These are phyloP conservation scores for Chalaropsis thielavioides DNA, from an alignment of 2,329 filamentous ascomycete genomes.

Conservation along the genomic window DNA sequence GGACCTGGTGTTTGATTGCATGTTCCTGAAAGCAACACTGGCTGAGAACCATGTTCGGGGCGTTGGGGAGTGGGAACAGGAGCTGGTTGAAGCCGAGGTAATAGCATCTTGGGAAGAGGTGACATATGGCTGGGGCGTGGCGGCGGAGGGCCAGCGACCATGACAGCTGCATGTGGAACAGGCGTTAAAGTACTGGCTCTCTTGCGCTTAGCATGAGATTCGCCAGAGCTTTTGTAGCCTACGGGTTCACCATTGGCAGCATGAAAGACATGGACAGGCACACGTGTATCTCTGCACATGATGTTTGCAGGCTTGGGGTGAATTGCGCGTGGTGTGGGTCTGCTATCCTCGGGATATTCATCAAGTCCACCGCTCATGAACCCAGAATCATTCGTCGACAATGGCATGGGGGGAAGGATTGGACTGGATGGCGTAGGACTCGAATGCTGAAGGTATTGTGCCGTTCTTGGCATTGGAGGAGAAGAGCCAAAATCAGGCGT, in stretches of 20 bases:
- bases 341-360: constrained; percentile 41
- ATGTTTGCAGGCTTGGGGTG: constrained; percentile 8
- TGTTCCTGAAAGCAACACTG: background rate
- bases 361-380: constrained; percentile 70
- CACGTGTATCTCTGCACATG: constrained; percentile 10
- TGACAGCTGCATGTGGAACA: constrained; percentile 26
- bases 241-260: constrained; percentile 11
- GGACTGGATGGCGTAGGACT: constrained; percentile 69
- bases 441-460: constrained; percentile 35
- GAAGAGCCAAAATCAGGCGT: constrained; percentile 79
- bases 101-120: constrained; percentile 21
- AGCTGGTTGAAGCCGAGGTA: background rate
- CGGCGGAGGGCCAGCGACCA: constrained; percentile 19
- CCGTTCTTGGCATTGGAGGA: constrained; percentile 59
- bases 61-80: background rate
- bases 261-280: constrained; percentile 17
- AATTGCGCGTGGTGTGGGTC: constrained; percentile 8
- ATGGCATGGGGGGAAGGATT: constrained; percentile 49
- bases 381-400: constrained; percentile 56
- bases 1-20: background rate
- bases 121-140: constrained; percentile 14
- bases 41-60: background rate
- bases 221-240: constrained; percentile 8
- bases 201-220: constrained; percentile 8
- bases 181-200: constrained; percentile 23